These are phyloP conservation scores for Coemansia sp. DNA, from an alignment of 192 early-diverging fungal species.

Conservation along the genomic window DNA sequence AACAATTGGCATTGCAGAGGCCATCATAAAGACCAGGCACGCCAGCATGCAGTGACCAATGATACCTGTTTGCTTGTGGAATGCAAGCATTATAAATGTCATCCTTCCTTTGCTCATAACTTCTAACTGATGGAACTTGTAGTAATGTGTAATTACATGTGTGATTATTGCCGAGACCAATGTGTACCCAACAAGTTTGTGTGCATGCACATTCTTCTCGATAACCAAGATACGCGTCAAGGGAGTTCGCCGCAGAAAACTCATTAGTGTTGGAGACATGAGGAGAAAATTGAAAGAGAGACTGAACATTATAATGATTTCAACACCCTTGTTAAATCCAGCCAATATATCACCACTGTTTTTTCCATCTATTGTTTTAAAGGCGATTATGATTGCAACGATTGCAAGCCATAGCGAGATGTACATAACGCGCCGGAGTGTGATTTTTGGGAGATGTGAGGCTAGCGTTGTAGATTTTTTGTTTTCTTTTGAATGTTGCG, in stretches of 20 bases:
- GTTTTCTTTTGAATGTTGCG: background rate
- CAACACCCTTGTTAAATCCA: slow-evolving; percentile 25
- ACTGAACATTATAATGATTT: slow-evolving; percentile 47
- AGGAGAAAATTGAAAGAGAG: slow-evolving; percentile 60
- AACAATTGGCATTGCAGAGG: slow-evolving; percentile 23
- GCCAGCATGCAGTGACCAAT: slow-evolving; percentile 60
- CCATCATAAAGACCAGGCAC: slow-evolving; percentile 12
- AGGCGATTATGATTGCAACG: slow-evolving; percentile 53
- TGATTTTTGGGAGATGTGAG: slow-evolving; percentile 22
- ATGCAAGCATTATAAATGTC: slow-evolving; percentile 47
- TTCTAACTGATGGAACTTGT: slow-evolving; percentile 57
- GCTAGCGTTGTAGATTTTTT: background rate
- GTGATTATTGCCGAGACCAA: slow-evolving; percentile 63
- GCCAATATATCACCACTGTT: slow-evolving; percentile 36
- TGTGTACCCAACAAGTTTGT: slow-evolving; percentile 69
- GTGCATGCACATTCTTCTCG: slow-evolving; percentile 76
- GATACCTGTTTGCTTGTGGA: slow-evolving; percentile 59
- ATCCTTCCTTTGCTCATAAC: slow-evolving; percentile 18
- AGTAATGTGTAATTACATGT: slow-evolving; percentile 67
- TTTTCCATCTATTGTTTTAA: slow-evolving; percentile 47
- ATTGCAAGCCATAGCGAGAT: slow-evolving; percentile 54
- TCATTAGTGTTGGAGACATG: slow-evolving; percentile 74
- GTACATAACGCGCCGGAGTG: slow-evolving; percentile 36
- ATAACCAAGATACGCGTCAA: slow-evolving; percentile 64
- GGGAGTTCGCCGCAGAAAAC: slow-evolving; percentile 63